A percentile compares a stretch with the other conserved stretches of the same genome.
Evolutionary conservation across 331 rosid genomes (phyloP).

Genomic region (Rhamnella rubrinervis): DNA sequence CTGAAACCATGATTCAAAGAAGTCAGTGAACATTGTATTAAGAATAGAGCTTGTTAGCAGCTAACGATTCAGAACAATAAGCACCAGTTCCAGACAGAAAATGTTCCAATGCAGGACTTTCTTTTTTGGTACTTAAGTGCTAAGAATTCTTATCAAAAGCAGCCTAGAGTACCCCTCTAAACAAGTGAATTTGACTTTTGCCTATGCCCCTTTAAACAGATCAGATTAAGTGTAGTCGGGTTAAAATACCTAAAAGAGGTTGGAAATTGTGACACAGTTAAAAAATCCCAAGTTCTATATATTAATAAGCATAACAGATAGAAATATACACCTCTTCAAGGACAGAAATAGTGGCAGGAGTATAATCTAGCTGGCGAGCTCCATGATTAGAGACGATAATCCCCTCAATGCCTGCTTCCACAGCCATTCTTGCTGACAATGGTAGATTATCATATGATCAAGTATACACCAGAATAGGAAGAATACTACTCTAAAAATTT

Average conservation of each 20-base stretch:
- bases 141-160: not conserved
- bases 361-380: slow-evolving; percentile 54
- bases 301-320: not conserved
- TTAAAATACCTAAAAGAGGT: not conserved
- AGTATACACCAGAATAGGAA: not conserved
- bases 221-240: not conserved
- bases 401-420: slow-evolving; percentile 55
- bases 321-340: slow-evolving; percentile 52
- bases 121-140: not conserved
- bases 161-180: no score
- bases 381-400: slow-evolving; percentile 69
- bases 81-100: not conserved
- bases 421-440: slow-evolving; percentile 52
- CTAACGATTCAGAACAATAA: not conserved
- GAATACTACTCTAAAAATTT: not conserved
- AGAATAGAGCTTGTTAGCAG: not conserved
- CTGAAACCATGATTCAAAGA: no score
- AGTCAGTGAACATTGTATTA: not conserved
- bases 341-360: slow-evolving; percentile 58
- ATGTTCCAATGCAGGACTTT: no score
- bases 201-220: no score
- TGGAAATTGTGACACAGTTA: not conserved
- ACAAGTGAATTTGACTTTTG: no score
- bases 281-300: not conserved
- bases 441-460: not conserved